Evolutionary conservation across 345 rosid genomes (phyloP), one percentile per base, ranked within the genome.

Genomic region (Lepidium africanum): DNA sequence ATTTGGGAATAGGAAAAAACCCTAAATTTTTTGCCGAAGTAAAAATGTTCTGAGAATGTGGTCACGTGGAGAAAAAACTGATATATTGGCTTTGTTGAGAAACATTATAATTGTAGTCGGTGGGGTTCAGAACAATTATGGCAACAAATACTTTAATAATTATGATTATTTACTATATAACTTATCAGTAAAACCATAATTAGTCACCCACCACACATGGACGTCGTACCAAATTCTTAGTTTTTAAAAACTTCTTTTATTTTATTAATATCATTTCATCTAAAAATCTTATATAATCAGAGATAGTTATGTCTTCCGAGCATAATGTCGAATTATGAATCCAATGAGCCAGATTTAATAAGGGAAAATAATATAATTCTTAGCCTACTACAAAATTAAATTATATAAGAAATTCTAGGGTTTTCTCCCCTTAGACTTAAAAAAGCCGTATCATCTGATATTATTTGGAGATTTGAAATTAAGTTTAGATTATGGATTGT

Each of bases 191-290:
- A 73, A 73, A 49, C 54, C 48, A 73, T 58, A 41, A 73, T 73
- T 73, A 73, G 11, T 21, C 72, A 73, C 62, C 77, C 48, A 73
- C 67, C 77, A 73, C 77, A 73, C 67, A 59, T 73, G 72, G 72
- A 65, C 72, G 77, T 59, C 33, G 35, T 59, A 73, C 72, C 77
- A 73, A 50, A 59, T 50, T 32, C 43, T 65, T 59, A 38, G 27
- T 56, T 47, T 45, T 10, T 23, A 10, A 13, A 13, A n/a, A 35
- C 23, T 35, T 52, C 37, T 33, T 35, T 49, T 0, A n/a, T n/a
- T n/a, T 32, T 14, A 19, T 62, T 15, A 33, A 42, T 53, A 62
- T 51, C 16, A 51, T 3, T 56, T 8, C 23, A 5, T 33, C 27
- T 21, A 45, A 7, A 11, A 3, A 12, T 5, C 23, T 51, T 40